These are phyloP conservation scores for Tylopilus felleus DNA, from an alignment of 768 basidiomycete genomes.

Conservation along the genomic window DNA sequence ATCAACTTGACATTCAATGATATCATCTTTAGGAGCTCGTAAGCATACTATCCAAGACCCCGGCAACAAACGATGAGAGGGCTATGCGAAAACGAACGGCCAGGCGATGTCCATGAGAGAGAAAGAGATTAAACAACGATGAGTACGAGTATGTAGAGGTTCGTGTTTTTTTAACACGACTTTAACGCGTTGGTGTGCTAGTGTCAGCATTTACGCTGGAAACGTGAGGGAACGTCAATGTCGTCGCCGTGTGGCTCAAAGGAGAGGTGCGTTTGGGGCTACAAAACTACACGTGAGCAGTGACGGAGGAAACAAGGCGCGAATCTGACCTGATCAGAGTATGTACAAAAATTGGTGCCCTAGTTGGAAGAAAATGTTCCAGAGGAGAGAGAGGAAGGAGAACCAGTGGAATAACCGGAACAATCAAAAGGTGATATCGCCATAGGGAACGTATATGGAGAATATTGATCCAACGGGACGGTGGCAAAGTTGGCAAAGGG, in stretches of 20 bases:
- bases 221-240: constrained; percentile 1
- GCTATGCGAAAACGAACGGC: constrained; percentile 3
- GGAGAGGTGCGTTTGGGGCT: not conserved
- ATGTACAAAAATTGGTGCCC: not conserved
- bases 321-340: not conserved
- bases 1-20: not conserved
- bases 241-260: not conserved
- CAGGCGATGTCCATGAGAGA: constrained; percentile 8
- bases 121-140: not conserved
- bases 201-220: not conserved
- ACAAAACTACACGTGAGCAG: not conserved
- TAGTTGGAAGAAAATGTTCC: constrained; percentile 4
- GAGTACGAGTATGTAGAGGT: not conserved
- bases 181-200: not conserved
- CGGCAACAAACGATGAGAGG: not conserved
- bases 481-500: constrained; percentile 17
- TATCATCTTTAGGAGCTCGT: constrained; percentile 4
- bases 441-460: not conserved
- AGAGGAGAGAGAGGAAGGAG: constrained; percentile 14
- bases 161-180: not conserved
- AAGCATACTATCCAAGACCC: constrained; percentile 5
- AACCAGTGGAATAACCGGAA: constrained; percentile 6
- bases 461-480: not conserved
- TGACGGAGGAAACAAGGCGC: not conserved
- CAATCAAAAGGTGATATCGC: constrained; percentile 23